These are phyloP conservation scores for Candida sakaeoensis DNA, from an alignment of 805 yeast species.

Conservation along the genomic window DNA sequence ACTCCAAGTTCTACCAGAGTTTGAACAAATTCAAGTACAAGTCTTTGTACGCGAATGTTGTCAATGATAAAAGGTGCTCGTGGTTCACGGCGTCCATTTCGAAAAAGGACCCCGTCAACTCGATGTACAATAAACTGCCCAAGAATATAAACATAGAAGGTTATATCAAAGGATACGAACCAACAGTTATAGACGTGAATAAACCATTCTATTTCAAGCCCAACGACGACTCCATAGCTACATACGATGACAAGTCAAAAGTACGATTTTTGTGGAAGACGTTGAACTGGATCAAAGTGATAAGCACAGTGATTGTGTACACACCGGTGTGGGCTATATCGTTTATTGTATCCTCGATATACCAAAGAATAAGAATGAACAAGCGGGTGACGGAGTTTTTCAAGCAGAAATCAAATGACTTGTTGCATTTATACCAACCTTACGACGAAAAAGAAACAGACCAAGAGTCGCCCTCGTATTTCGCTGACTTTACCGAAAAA, in stretches of 20 bases:
- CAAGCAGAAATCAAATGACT: constrained; percentile 22
- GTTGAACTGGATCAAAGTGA: constrained; percentile 47
- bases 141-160: constrained; percentile 29
- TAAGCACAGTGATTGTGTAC: constrained; percentile 44
- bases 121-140: constrained; percentile 34
- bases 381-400: constrained; percentile 26
- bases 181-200: constrained; percentile 51
- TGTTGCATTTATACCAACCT: constrained; percentile 26
- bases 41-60: constrained; percentile 68
- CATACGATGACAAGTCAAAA: constrained; percentile 4
- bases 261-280: constrained; percentile 17
- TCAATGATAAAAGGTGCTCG: constrained; percentile 75
- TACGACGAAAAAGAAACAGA: constrained; percentile 1
- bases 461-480: constrained; percentile 1
- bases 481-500: constrained; percentile 19
- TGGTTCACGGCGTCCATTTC: constrained; percentile 83
- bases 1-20: constrained; percentile 57
- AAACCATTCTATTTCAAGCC: constrained; percentile 33
- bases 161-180: constrained; percentile 51
- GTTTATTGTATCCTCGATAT: constrained; percentile 41
- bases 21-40: constrained; percentile 50
- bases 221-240: constrained; percentile 1
- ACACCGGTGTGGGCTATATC: constrained; percentile 66
- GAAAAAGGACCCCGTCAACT: constrained; percentile 55
- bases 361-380: constrained; percentile 33